Base-by-base conservation (phyloP, 2,329 filamentous ascomycete genomes). In the Zalaria obscura region DNA sequence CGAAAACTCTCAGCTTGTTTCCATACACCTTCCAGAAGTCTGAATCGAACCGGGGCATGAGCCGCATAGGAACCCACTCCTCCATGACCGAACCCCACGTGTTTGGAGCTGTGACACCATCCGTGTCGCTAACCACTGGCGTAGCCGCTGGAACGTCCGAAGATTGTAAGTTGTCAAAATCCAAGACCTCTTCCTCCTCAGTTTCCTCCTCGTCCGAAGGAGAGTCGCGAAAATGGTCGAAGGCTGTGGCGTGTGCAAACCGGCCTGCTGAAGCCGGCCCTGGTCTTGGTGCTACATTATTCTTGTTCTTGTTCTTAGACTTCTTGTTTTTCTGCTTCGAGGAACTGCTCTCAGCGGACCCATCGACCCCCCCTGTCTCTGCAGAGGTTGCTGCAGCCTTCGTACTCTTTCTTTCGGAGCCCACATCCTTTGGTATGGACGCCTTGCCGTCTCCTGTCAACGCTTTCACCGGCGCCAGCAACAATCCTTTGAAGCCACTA, bases 1-100 rank as follows among this genome's bases (percentile, higher is more conserved):
- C 76, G 58, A 77, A 79, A 1, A 76, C 68, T 33, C 75, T 62
- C 42, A 79, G 52, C 47, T 67, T 73, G 48, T 79, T 79, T 1
- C 70, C 70, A 52, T 77, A 76, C 6, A 67, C 54, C 3, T 57
- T 50, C 76, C 76, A 80, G 51, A 79, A 78, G 10, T 62, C 56
- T 4, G 62, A 62, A 1, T 62, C 61, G 43, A 70, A 70, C 1
- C 60, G 53, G 5, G 76, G 75, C 45, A 80, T 70, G 33, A 43
- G 38, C 3, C 41, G 41, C 11, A 25, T 9, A 27, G 41, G 37
- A 36, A 37, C 27, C 29, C 31, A 43, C 28, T 27, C 27, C 25
- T 35, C 25, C 11, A 32, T 18, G 18, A 18, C 37, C 27, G 10
- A 25, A 4, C 11, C 26, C 36, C 36, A 39, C 34, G 31, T 29